Evolutionary conservation across 257 asterid genomes (phyloP).

Genomic region (Linderniella brevidens): DNA sequence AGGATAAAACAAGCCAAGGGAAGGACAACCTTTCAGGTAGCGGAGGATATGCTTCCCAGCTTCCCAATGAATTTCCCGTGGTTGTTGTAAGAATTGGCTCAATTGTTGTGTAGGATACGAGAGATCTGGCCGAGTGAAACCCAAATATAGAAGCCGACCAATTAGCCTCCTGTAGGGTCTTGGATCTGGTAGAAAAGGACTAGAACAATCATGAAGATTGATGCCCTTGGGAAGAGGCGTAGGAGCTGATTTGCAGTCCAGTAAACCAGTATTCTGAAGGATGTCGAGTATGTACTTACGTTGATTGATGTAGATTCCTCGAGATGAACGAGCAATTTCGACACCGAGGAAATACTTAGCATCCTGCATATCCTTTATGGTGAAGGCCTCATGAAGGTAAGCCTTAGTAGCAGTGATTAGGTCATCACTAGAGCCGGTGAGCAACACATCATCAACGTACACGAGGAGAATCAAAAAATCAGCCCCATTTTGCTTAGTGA

Average conservation of each 20-base stretch:
- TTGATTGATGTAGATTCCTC: neutral
- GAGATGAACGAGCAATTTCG: neutral
- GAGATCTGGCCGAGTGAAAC: neutral
- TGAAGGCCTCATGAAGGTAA: neutral
- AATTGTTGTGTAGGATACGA: neutral
- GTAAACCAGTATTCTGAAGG: neutral
- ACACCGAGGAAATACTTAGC: neutral
- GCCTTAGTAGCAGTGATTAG: neutral
- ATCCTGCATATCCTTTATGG: neutral
- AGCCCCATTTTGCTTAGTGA: neutral
- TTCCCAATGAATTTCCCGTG: neutral
- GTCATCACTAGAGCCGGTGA: neutral
- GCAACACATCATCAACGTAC: neutral
- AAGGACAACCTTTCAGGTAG: neutral
- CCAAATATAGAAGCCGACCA: neutral
- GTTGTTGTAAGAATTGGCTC: neutral
- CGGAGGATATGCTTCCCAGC: neutral
- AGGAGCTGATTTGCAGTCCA: neutral
- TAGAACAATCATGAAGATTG: too few relatives aligned
- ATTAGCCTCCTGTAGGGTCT: too few relatives aligned
- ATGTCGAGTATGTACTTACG: neutral
- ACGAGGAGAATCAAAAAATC: neutral
- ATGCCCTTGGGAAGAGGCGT: neutral
- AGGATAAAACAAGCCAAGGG: neutral
- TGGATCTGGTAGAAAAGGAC: neutral